Conservation (phyloP, 495 filamentous ascomycete genomes). For the Penicillium canescens region DNA sequence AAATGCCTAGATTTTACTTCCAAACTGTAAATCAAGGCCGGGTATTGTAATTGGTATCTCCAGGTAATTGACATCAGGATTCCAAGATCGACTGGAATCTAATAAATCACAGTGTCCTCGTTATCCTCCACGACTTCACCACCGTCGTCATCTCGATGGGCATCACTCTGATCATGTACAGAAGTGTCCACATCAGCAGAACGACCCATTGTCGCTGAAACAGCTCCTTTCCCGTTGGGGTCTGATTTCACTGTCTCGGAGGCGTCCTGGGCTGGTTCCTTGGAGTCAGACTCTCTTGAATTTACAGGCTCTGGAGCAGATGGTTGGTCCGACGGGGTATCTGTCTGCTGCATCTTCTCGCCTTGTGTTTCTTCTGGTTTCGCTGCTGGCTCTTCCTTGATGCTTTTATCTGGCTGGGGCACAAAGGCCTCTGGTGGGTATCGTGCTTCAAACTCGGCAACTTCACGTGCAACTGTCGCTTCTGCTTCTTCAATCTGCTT, state of each 20-base stretch:
- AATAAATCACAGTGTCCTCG: slow-evolving; percentile 87
- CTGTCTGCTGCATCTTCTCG: neutral
- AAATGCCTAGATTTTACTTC: too few species aligned
- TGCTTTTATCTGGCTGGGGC: neutral
- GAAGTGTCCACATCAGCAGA: slow-evolving; percentile 18
- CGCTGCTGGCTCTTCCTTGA: neutral
- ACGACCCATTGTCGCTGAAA: slow-evolving; percentile 15
- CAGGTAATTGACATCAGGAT: neutral
- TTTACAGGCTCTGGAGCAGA: slow-evolving; percentile 10
- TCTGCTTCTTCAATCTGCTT: slow-evolving; percentile 60
- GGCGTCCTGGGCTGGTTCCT: slow-evolving; percentile 18
- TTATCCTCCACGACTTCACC: slow-evolving; percentile 75
- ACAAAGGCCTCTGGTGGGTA: slow-evolving; percentile 6
- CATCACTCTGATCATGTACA: slow-evolving; percentile 23
- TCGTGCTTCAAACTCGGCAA: slow-evolving; percentile 48
- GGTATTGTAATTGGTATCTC: neutral
- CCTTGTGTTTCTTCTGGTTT: neutral
- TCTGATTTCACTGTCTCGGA: slow-evolving; percentile 31
- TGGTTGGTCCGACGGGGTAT: slow-evolving; percentile 4
- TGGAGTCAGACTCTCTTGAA: slow-evolving; percentile 10
- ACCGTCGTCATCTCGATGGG: slow-evolving; percentile 56
- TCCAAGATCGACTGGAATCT: slow-evolving; percentile 22
- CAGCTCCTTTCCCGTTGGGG: slow-evolving; percentile 22
- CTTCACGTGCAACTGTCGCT: slow-evolving; percentile 50
- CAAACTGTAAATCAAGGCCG: neutral